Evolutionary conservation across 108 stramenopile species (phyloP).

Genomic region (Fragilaria radians): DNA sequence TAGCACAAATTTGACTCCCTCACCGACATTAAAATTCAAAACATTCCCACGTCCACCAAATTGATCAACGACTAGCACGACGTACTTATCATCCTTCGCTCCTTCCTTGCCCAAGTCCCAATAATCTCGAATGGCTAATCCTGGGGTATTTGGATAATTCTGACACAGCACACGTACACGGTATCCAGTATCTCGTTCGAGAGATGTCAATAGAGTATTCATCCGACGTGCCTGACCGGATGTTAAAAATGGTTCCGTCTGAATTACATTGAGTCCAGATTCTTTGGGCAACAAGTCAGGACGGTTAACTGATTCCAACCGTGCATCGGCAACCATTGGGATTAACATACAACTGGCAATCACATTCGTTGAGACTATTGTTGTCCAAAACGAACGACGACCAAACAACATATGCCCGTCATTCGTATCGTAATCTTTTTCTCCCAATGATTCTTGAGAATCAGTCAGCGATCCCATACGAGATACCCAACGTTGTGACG

Average conservation of each 20-base stretch:
- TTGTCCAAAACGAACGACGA: no score
- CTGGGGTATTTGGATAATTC: constrained; percentile 80
- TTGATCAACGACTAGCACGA: constrained; percentile 80
- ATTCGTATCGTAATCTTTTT: no score
- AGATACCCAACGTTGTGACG: no score
- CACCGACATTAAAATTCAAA: constrained; percentile 86
- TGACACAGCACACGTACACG: constrained; percentile 75
- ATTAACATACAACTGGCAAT: background rate
- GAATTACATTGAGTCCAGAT: constrained; percentile 67
- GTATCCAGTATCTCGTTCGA: constrained; percentile 78
- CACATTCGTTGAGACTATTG: no score
- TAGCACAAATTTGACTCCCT: constrained; percentile 56
- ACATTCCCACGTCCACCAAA: constrained; percentile 82
- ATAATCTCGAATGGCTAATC: constrained; percentile 58
- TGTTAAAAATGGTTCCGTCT: constrained; percentile 78
- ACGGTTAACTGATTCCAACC: constrained; percentile 78
- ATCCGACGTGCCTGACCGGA: constrained; percentile 71
- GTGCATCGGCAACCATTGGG: constrained; percentile 53
- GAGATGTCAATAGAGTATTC: constrained; percentile 48
- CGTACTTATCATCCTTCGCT: constrained; percentile 85
- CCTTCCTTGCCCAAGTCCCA: constrained; percentile 87
- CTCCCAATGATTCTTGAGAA: no score
- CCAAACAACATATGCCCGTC: no score
- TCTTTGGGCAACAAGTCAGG: constrained; percentile 77
- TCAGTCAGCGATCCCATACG: no score